Base-by-base conservation (phyloP, 31 red algal genomes). In the Odonthalia washingtoniensis region DNA sequence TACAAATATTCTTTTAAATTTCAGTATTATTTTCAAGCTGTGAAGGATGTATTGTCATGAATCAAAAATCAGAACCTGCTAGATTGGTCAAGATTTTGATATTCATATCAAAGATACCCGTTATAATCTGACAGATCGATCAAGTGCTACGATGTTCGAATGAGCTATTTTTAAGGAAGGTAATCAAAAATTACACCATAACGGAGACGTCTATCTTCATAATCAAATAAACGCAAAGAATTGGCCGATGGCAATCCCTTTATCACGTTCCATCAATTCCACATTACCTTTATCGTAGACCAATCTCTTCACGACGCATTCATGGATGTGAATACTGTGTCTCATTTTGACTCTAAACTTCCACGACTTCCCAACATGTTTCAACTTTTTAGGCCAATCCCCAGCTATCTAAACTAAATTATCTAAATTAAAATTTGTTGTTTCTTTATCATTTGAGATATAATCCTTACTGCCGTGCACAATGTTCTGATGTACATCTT, bases 221-320 rank as follows among this genome's bases (percentile, higher is more conserved):
- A 80, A 3, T 67, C 69, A 75, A 95, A 97, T n/a, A 74, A 97
- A 97, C 21, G 82, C 95, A 39, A 88, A 85, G 74, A 95, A 97
- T 70, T 97, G 95, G 31, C 95, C 95, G 0, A 92, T 81, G 34
- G 95, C 95, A n/a, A 97, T n/a, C n/a, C n/a, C n/a, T n/a, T n/a
- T n/a, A n/a, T n/a, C n/a, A n/a, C n/a, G n/a, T n/a, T n/a, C n/a
- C 69, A 28, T 66, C 81, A 14, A 53, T 70, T 30, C 49, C 83
- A 40, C 46, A n/a, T 28, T 37, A 0, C 88, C 79, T 26, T n/a
- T 57, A 32, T 77, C 64, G 41, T 78, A 21, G 32, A 65, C 68
- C 32, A 68, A 38, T 9, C 70, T 41, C 4, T 69, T 87, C 30
- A 87, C 30, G 2, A 67, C 44, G 5, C 41, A 37, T 36, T 87